A percentile compares a stretch with the other conserved stretches of the same genome.
Conservation (phyloP, 129 eudicot genomes). For the Flaveria robusta region DNA sequence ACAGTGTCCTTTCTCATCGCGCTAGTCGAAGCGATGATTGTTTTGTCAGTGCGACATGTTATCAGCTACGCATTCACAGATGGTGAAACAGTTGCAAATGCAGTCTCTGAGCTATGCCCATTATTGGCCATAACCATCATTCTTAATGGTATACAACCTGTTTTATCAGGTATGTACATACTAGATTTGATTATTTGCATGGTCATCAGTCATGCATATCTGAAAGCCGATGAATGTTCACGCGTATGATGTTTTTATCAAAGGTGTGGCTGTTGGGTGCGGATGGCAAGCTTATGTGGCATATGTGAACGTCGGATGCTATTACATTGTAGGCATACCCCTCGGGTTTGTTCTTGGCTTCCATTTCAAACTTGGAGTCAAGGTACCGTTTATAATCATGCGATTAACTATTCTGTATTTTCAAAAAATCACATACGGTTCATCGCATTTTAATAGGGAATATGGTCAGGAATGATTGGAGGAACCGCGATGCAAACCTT, state of each 20-base stretch:
- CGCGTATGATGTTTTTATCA: background rate
- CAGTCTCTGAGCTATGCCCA: conserved; percentile 86
- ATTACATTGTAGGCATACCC: conserved; percentile 82
- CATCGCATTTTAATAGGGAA: conserved; percentile 48
- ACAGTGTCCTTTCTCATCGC: conserved; percentile 55
- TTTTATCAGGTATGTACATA: conserved; percentile 1
- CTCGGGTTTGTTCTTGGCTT: conserved; percentile 75
- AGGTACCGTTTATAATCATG: conserved; percentile 42
- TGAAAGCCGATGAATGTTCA: background rate
- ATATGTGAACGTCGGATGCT: conserved; percentile 81
- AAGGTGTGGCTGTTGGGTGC: conserved; percentile 91
- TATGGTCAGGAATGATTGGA: conserved; percentile 92
- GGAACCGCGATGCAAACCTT: conserved; percentile 78
- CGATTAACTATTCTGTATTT: background rate
- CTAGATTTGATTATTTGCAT: background rate
- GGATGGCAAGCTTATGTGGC: conserved; percentile 99
- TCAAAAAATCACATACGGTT: background rate
- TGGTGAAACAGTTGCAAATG: conserved; percentile 66
- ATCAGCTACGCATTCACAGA: conserved; percentile 75
- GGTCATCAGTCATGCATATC: background rate
- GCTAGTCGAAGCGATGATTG: conserved; percentile 42
- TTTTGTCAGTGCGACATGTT: conserved; percentile 53
- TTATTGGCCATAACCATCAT: conserved; percentile 67
- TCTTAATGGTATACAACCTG: conserved; percentile 72
- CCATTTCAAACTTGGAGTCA: conserved; percentile 67